Base-by-base conservation (phyloP, 1,284 basidiomycete species). In the Cryptococcus sp. region DNA sequence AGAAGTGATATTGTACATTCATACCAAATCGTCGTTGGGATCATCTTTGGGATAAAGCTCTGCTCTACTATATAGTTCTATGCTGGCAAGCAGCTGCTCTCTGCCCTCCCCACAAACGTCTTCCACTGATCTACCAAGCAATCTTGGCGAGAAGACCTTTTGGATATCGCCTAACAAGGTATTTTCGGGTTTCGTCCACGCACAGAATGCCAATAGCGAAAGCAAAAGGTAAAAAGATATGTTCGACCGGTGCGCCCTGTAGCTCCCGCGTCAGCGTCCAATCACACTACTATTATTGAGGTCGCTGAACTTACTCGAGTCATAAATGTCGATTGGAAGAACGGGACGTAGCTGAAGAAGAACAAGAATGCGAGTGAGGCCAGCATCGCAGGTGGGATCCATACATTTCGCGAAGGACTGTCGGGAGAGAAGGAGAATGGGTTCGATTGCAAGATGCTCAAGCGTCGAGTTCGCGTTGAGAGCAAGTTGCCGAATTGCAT, bases 401-500 rank as follows among this genome's bases (percentile, higher is more conserved):
- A 81, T 43, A 73, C 69, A 65, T 85, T 80, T 39, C 66, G 50
- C 15, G 59, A 61, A 8, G 57, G 48, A 7, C 49, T 38, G 38
- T 69, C 59, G 44, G 65, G 13, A 13, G 29, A 81, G 41, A 62
- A 67, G 19, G 74, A 58, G 50, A 81, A 81, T 1, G 78, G 77
- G 61, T 70, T 72, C 64, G 84, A 79, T 54, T 81, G 78, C 67
- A 83, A 75, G 56, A 85, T 74, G 46, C 80, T 81, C 16, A 83
- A 76, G 54, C 80, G 79, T 52, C 83, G 80, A 1, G 82, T 83
- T 20, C 84, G 81, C 2, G 82, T 81, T 0, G 80, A 69, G 25
- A 84, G 76, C 8, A 83, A 73, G 61, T 83, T 85, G 65, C 81
- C 85, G 81, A 84, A 87, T 77, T 88, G 87, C 82, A 86, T 85